Evolutionary conservation across 345 rosid genomes (phyloP), one percentile per base, ranked within the genome.

Genomic region (Sisymbrium irio): DNA sequence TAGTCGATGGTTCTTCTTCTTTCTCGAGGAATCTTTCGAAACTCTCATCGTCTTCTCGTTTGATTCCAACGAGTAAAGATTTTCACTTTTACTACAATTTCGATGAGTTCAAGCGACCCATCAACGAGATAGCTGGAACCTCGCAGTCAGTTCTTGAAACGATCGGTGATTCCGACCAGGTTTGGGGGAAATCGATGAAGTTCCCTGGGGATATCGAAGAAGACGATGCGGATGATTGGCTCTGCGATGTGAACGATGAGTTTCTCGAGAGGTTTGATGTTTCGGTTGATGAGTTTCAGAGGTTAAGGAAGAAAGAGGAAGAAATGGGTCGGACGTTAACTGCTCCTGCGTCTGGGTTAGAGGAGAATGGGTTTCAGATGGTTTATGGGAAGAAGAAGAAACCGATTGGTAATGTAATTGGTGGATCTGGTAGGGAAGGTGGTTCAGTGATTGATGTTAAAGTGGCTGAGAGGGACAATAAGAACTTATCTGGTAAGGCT

Each of bases 1-100:
- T 88, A 59, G 51, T 79, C 7, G 42, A 77, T 0, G 80, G 73
- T 35, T 77, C 90, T 19, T 77, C 89, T 54, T 77, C 89, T 54
- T 72, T 93, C 46, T 62, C 86, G 1, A 64, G 85, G 8, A 81
- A 88, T 11, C 78, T 91, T 35, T 77, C 91, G 19, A 73, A 70
- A 61, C 92, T 95, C 78, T 79, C 87, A 6, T 77, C 86, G 37
- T 82, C 93, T 19, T 86, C 89, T 5, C 81, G 82, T 51, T 66
- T 78, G 39, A 79, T 95, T 57, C 97, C 99, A 3, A 15, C 88
- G 17, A 78, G 83, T 61, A 83, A 78, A 42, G 99, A 92, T 79
- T 95, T 95, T 41, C 97, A 95, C 61, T 95, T 88, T 80, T 92
- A 76, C 82, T 8, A 79, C 85, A 95, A 92, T 66, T 95, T 95